Evolutionary conservation across 352 stramenopile species (phyloP).

Genomic region (Paralagenidium karlingii): DNA sequence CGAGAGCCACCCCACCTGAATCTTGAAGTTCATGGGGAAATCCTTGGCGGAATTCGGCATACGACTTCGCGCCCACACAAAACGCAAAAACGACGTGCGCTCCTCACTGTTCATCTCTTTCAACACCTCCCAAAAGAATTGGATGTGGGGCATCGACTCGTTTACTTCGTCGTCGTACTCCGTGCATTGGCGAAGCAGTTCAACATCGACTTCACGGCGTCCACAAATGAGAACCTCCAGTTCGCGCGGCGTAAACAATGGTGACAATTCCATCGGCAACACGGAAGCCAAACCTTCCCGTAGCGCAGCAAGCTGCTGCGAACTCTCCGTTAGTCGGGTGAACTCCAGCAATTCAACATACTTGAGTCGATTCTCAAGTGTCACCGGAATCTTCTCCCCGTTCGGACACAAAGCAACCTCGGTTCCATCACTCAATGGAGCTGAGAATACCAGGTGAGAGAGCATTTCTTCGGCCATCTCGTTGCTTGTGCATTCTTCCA

Average conservation of each 20-base stretch:
- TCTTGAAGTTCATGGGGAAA: constrained; percentile 94
- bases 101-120: constrained; percentile 93
- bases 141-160: constrained; percentile 83
- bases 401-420: constrained; percentile 55
- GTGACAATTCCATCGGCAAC: constrained; percentile 92
- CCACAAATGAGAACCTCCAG: constrained; percentile 95
- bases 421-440: constrained; percentile 63
- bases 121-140: constrained; percentile 94
- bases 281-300: constrained; percentile 87
- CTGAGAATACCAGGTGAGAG: constrained; percentile 65
- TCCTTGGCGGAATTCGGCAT: constrained; percentile 95
- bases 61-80: constrained; percentile 95
- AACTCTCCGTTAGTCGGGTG: constrained; percentile 65
- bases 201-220: constrained; percentile 93
- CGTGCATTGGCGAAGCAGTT: constrained; percentile 90
- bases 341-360: constrained; percentile 64
- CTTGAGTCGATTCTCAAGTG: constrained; percentile 30
- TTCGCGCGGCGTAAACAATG: constrained; percentile 93
- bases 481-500: constrained; percentile 32
- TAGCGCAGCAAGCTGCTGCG: constrained; percentile 60
- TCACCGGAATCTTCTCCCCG: constrained; percentile 59
- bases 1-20: too few species aligned
- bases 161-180: constrained; percentile 94
- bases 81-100: constrained; percentile 93
- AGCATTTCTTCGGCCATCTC: constrained; percentile 31